phyloP scores from a whole-genome alignment of 305 asterid genomes.

The Fraxinus nigra region DNA sequence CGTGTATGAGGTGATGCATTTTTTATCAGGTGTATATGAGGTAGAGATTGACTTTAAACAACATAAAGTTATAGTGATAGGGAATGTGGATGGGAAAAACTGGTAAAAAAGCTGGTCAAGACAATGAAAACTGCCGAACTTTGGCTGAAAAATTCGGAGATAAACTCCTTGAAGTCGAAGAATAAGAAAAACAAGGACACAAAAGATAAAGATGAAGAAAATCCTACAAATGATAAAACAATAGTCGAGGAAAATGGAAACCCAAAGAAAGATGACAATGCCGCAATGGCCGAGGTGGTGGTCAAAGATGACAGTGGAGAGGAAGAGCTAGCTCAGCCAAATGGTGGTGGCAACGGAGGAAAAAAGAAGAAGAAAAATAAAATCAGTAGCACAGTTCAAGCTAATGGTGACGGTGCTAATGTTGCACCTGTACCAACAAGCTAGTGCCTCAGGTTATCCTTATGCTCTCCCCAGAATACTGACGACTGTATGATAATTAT shows the following conservation, averaged over 20 bases:
- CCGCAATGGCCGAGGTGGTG: not conserved
- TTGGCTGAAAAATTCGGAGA: slow-evolving; percentile 30
- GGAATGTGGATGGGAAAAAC: slow-evolving; percentile 42
- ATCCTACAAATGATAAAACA: slow-evolving; percentile 16
- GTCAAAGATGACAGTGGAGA: slow-evolving; percentile 30
- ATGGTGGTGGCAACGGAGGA: too few species aligned
- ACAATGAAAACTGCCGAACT: slow-evolving; percentile 50
- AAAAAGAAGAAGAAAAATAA: too few species aligned
- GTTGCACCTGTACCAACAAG: too few species aligned
- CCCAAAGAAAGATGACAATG: slow-evolving; percentile 21
- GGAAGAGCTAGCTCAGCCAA: slow-evolving; percentile 2
- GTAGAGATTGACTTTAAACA: slow-evolving; percentile 49
- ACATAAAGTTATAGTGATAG: slow-evolving; percentile 50
- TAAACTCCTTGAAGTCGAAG: slow-evolving; percentile 10
- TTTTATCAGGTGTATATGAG: slow-evolving; percentile 49
- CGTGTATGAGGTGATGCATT: not conserved
- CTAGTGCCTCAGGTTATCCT: slow-evolving; percentile 31
- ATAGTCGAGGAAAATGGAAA: slow-evolving; percentile 20
- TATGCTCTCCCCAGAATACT: slow-evolving; percentile 35
- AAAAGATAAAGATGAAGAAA: slow-evolving; percentile 20
- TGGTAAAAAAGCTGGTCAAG: slow-evolving; percentile 49
- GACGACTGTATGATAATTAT: slow-evolving; percentile 17
- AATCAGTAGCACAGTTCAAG: too few species aligned
- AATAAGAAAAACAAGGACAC: slow-evolving; percentile 18
- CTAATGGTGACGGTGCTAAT: too few species aligned